Evolutionary conservation across 129 eudicot genomes (phyloP).

Genomic region (Flaveria brownii): DNA sequence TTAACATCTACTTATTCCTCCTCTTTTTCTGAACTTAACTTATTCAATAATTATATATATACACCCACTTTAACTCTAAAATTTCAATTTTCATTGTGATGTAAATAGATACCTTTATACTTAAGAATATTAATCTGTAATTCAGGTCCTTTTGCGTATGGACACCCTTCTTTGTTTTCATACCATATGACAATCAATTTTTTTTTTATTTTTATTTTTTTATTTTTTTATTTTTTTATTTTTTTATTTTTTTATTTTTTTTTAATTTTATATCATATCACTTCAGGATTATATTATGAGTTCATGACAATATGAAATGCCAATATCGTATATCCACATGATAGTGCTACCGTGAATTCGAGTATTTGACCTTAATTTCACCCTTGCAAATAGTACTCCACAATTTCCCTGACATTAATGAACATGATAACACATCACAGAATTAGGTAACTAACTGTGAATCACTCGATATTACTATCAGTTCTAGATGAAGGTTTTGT

Average conservation of each 20-base stretch:
- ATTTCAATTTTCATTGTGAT: neutral
- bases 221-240: neutral
- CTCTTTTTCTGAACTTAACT: neutral
- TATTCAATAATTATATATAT: neutral
- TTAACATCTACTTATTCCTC: constrained; percentile 11
- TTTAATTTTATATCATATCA: neutral
- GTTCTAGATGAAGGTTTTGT: constrained; percentile 5
- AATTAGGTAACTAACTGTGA: neutral
- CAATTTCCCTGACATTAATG: neutral
- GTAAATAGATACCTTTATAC: neutral
- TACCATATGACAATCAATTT: neutral
- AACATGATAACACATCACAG: neutral
- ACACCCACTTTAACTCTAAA: neutral
- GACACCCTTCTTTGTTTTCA: neutral
- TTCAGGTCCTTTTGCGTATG: neutral
- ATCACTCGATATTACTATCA: neutral
- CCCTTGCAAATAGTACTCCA: constrained; percentile 8
- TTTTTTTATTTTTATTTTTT: neutral
- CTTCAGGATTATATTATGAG: neutral
- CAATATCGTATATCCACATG: constrained; percentile 1
- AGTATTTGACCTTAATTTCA: constrained; percentile 17
- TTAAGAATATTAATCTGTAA: neutral
- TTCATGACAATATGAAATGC: constrained; percentile 10
- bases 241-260: neutral
- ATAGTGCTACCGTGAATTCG: neutral